Evolutionary conservation across 352 stramenopile genomes (phyloP).

Genomic region (Phytophthora lateralis): DNA sequence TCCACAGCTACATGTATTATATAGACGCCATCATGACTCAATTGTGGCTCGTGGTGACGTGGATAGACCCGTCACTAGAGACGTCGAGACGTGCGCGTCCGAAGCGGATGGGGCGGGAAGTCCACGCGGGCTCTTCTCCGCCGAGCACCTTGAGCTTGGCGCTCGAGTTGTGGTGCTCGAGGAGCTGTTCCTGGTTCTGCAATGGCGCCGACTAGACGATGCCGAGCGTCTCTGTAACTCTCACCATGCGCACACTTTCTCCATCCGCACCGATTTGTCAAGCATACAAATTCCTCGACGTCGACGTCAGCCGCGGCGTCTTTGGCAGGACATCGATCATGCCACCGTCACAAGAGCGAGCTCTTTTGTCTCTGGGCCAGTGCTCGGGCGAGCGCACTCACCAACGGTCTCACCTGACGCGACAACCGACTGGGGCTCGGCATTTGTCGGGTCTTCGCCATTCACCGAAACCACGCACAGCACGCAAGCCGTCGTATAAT

Average conservation of each 20-base stretch:
- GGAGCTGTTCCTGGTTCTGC: conserved; percentile 23
- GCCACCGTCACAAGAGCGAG: conserved; percentile 3
- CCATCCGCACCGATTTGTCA: conserved; percentile 27
- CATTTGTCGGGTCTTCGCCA: conserved; percentile 3
- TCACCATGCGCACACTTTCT: conserved; percentile 29
- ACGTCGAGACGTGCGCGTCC: conserved; percentile 7
- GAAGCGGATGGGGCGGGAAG: conserved; percentile 8
- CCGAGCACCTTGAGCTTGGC: conserved; percentile 6
- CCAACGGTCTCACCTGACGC: neutral
- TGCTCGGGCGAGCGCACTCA: neutral
- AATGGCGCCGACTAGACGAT: conserved; percentile 26
- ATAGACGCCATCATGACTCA: conserved; percentile 6
- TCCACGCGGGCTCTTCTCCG: conserved; percentile 18
- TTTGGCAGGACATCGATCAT: conserved; percentile 19
- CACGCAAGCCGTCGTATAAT: conserved; percentile 8
- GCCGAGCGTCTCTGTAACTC: conserved; percentile 28
- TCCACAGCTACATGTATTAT: too few species aligned
- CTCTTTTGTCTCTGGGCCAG: neutral
- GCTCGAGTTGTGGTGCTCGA: neutral
- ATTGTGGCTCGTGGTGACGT: conserved; percentile 1
- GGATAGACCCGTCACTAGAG: conserved; percentile 22
- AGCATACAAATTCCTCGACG: conserved; percentile 22
- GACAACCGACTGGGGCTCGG: neutral
- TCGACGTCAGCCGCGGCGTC: conserved; percentile 17
- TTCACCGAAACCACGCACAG: conserved; percentile 19